Conservation (phyloP, 2,329 filamentous ascomycete species). For the Calonectria pseudoreteaudii region DNA sequence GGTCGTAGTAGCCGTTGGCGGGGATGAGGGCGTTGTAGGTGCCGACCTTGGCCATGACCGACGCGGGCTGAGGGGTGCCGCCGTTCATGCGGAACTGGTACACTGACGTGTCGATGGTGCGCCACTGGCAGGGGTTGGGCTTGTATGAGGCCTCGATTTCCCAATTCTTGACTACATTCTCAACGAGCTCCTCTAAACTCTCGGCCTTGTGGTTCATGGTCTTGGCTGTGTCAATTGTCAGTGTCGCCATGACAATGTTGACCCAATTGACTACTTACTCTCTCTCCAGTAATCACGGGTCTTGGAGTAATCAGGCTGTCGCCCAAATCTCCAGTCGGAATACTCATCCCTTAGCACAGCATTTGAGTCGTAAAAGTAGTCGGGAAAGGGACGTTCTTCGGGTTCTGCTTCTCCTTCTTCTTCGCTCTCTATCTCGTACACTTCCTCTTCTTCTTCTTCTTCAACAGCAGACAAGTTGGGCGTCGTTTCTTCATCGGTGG, state of each 20-base stretch:
- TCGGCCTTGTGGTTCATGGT: slow-evolving; percentile 64
- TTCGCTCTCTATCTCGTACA: too few species aligned
- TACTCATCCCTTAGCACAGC: slow-evolving; percentile 21
- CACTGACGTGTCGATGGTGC: slow-evolving; percentile 69
- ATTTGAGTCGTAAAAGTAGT: slow-evolving; percentile 15
- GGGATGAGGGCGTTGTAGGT: slow-evolving; percentile 77
- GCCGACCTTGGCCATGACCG: slow-evolving; percentile 75
- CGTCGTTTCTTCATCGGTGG: background rate
- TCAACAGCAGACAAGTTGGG: too few species aligned
- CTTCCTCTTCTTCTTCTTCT: too few species aligned
- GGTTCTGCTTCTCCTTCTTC: slow-evolving; percentile 29
- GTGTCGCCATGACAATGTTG: background rate
- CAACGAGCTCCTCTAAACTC: slow-evolving; percentile 70
- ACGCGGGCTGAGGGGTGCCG: slow-evolving; percentile 64
- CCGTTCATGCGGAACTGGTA: slow-evolving; percentile 76
- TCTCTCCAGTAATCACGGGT: slow-evolving; percentile 70
- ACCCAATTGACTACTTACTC: slow-evolving; percentile 56
- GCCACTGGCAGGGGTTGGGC: slow-evolving; percentile 70
- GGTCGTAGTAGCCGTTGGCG: slow-evolving; percentile 73
- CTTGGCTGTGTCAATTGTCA: slow-evolving; percentile 60
- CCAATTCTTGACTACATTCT: slow-evolving; percentile 81
- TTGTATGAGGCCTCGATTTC: slow-evolving; percentile 79
- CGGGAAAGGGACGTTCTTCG: slow-evolving; percentile 45
- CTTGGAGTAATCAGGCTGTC: slow-evolving; percentile 70
- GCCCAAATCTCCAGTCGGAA: slow-evolving; percentile 19